These are phyloP conservation scores for Silene vulgaris DNA, from an alignment of 179 eudicot species.

Conservation along the genomic window DNA sequence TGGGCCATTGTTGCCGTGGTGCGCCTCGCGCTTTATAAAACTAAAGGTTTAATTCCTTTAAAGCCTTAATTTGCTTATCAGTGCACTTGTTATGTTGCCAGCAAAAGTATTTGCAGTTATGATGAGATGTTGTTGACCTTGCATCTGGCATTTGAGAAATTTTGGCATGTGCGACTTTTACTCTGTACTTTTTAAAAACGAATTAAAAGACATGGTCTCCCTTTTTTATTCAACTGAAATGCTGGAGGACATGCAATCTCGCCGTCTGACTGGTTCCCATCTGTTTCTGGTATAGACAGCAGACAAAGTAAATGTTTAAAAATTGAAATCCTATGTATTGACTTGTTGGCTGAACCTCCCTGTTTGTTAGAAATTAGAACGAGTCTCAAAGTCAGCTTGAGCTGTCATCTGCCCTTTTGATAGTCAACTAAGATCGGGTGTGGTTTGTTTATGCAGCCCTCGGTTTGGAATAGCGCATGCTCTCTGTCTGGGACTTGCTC, in stretches of 20 bases:
- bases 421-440: neutral
- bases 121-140: slow-evolving; percentile 3
- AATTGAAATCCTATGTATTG: neutral
- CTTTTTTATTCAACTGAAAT: neutral
- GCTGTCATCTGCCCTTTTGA: neutral
- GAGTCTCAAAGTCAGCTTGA: neutral
- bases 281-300: neutral
- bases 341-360: neutral
- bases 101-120: neutral
- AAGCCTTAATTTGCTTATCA: neutral
- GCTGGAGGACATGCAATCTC: neutral
- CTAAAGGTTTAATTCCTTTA: neutral
- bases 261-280: neutral
- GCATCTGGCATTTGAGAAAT: neutral
- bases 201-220: neutral
- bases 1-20: neutral
- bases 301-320: neutral
- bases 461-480: slow-evolving; percentile 98
- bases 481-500: slow-evolving; percentile 94
- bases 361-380: neutral
- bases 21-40: neutral
- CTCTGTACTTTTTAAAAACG: neutral
- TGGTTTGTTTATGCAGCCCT: slow-evolving; percentile 48
- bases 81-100: neutral
- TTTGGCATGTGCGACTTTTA: neutral